These are phyloP conservation scores for Mallotus nudiflorus DNA, from an alignment of 345 rosid genomes.

Conservation along the genomic window DNA sequence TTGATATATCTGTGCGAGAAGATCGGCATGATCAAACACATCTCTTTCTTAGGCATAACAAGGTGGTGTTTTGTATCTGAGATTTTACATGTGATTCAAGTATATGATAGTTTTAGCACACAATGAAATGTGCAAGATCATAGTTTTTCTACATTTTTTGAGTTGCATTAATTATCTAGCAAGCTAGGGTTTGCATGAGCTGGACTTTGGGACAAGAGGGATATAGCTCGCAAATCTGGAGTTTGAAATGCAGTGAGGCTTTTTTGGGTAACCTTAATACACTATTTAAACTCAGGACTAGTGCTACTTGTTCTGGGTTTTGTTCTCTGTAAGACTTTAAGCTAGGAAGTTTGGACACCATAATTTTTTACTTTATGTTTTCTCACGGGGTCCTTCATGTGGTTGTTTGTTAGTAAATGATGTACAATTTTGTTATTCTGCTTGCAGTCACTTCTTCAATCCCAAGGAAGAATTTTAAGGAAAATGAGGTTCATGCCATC, in stretches of 20 bases:
- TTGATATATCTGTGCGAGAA: slow-evolving; percentile 91
- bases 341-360: not conserved
- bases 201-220: not conserved
- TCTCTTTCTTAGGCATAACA: slow-evolving; percentile 89
- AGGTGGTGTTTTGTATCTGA: slow-evolving; percentile 49
- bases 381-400: not conserved
- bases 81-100: slow-evolving; percentile 2
- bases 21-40: slow-evolving; percentile 90
- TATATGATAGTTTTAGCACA: too few relatives aligned
- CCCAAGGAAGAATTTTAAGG: slow-evolving; percentile 90
- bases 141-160: not conserved
- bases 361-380: not conserved
- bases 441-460: slow-evolving; percentile 94
- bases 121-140: too few relatives aligned
- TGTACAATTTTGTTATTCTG: not conserved
- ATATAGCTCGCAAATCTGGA: not conserved
- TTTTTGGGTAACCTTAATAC: not conserved
- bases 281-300: not conserved
- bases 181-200: not conserved
- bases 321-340: slow-evolving; percentile 6
- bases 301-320: slow-evolving; percentile 13
- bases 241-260: not conserved
- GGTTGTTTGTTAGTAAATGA: not conserved
- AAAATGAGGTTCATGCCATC: slow-evolving; percentile 98
- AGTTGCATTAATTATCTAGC: not conserved